phyloP scores from a whole-genome alignment of 148 eudicot species.

The Persicaria maculosa region DNA sequence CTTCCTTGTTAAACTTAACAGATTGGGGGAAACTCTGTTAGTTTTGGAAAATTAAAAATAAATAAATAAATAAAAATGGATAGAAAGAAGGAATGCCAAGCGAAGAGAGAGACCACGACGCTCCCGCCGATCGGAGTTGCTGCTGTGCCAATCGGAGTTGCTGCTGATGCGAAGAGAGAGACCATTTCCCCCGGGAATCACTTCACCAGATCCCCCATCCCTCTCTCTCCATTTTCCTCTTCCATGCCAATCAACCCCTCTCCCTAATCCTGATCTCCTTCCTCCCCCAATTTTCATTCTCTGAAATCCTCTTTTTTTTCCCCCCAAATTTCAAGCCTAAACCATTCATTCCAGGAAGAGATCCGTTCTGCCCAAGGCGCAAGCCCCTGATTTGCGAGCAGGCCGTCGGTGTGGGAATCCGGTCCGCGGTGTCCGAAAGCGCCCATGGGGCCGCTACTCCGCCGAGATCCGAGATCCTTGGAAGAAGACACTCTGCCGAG shows the following conservation, averaged over 20 bases:
- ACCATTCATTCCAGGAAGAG: conserved; percentile 4
- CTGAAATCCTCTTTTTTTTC: background rate
- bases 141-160: too few species aligned
- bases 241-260: background rate
- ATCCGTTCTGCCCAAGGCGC: background rate
- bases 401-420: conserved; percentile 15
- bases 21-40: too few species aligned
- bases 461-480: conserved; percentile 70
- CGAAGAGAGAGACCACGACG: too few species aligned
- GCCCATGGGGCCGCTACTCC: conserved; percentile 66
- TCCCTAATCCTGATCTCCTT: background rate
- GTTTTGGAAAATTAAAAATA: too few species aligned
- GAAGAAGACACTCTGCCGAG: conserved; percentile 57
- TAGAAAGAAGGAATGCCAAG: too few species aligned
- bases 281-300: background rate
- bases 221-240: background rate
- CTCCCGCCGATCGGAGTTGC: too few species aligned
- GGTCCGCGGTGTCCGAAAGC: conserved; percentile 49
- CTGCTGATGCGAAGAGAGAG: too few species aligned
- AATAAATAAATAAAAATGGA: too few species aligned
- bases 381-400: background rate
- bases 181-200: too few species aligned
- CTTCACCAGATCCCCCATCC: background rate
- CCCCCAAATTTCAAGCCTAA: background rate
- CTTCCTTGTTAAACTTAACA: too few species aligned